Evolutionary conservation across 2,329 filamentous ascomycete species (phyloP), one percentile per base, ranked within the genome.

Genomic region (Colletotrichum truncatum): DNA sequence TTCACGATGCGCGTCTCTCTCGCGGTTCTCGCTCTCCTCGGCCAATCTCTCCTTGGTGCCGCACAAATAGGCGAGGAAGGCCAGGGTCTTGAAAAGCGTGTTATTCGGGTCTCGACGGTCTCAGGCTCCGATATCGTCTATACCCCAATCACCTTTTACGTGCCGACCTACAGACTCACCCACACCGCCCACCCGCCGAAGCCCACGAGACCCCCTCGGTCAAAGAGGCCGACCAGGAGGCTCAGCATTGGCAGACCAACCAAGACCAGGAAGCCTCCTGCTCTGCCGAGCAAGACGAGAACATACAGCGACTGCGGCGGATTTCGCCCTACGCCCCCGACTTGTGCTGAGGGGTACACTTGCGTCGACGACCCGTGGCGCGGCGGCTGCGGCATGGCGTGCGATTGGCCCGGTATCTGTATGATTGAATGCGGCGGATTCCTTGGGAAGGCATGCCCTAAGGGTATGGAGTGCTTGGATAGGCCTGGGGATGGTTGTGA

Each of bases 351-450:
- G 16, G 67, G 68, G 10, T 68, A 67, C 3, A 58, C 67, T 2
- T 80, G 78, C 55, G 62, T 71, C 12, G 71, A 79, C 59, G 77
- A 80, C 25, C 77, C 78, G 10, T 73, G 77, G 36, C 48, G 30
- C 5, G 9, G 70, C 68, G 28, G 64, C 23, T 79, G 77, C 41
- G 77, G 77, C 7, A 68, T 77, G 71, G 73, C 77, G 4, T 79
- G 77, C 56, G 77, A 79, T 41, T 54, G 18, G 6, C 73, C 73
- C 0, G 77, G 77, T 2, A 77, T 79, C 23, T 80, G 74, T 45
- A 67, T 76, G 1, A 55, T 46, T 1, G 38, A 28, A 0, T 78
- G 76, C 21, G 68, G 68, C 3, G 76, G 76, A 0, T 64, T 78
- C 9, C 8, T 14, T 1, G 76, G 72, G 1, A 25, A 48, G 1